phyloP scores from a whole-genome alignment of 2,329 filamentous ascomycete species.

The Nemania diffusa region DNA sequence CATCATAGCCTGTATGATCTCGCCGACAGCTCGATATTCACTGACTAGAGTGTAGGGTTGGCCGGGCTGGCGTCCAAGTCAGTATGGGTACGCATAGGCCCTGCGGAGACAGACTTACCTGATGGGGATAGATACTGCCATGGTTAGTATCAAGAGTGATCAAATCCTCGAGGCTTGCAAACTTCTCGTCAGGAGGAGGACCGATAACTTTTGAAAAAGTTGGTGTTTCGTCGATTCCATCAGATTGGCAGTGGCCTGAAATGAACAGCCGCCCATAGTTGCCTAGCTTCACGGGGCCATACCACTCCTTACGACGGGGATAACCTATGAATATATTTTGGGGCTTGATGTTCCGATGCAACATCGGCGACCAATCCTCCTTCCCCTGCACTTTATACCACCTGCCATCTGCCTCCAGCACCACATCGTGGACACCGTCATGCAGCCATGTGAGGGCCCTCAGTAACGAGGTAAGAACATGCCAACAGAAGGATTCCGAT shows the following conservation, averaged over 20 bases:
- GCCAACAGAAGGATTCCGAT: constrained; percentile 66
- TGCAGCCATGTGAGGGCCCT: constrained; percentile 65
- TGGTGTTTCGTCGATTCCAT: constrained; percentile 22
- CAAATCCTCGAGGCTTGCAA: constrained; percentile 36
- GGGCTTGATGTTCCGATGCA: constrained; percentile 61
- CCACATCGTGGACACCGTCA: constrained; percentile 53
- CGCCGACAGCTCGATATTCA: constrained; percentile 47
- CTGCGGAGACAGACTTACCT: constrained; percentile 37
- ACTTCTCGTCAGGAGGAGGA: constrained; percentile 32
- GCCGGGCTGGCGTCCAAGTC: constrained; percentile 36
- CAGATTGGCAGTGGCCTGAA: constrained; percentile 50
- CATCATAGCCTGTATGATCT: constrained; percentile 49
- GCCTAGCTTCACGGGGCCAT: constrained; percentile 65
- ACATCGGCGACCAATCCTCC: constrained; percentile 61
- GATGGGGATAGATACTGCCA: constrained; percentile 41
- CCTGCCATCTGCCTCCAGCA: constrained; percentile 26
- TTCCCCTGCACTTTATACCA: constrained; percentile 42
- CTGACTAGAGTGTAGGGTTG: constrained; percentile 49
- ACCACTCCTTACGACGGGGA: constrained; percentile 59
- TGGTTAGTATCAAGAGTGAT: constrained; percentile 30
- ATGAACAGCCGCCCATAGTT: constrained; percentile 56
- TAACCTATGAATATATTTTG: constrained; percentile 63
- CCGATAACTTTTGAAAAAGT: constrained; percentile 42
- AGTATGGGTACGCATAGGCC: constrained; percentile 12
- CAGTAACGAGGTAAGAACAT: constrained; percentile 60